Conservation (phyloP, 441 rosid genomes). For the Arabidopsis hybrid region DNA sequence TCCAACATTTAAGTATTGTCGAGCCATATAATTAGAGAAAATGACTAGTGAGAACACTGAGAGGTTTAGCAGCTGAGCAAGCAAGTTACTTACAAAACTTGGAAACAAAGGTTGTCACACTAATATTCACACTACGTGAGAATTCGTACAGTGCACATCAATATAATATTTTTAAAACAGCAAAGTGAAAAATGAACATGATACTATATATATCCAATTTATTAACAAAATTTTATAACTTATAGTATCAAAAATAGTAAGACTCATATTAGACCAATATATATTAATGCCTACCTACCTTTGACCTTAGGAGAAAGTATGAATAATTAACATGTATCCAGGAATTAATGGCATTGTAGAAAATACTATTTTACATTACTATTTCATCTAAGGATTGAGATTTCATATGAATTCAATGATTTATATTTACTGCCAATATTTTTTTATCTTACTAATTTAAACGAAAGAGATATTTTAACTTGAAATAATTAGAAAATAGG, state of each 20-base stretch:
- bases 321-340: neutral
- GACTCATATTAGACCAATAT: conserved; percentile 4
- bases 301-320: neutral
- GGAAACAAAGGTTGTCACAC: conserved; percentile 22
- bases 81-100: conserved; percentile 31
- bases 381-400: neutral
- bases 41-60: conserved; percentile 11
- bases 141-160: conserved; percentile 1
- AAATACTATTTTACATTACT: neutral
- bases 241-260: neutral
- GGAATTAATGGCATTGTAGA: neutral
- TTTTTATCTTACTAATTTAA: neutral
- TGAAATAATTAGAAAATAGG: neutral
- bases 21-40: neutral
- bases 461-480: neutral
- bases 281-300: conserved; percentile 1
- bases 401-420: neutral
- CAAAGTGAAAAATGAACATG: neutral
- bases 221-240: neutral
- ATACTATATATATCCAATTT: neutral
- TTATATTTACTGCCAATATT: too few relatives aligned
- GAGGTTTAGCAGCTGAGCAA: conserved; percentile 24
- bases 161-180: neutral
- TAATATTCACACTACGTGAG: neutral
- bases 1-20: neutral